Evolutionary conservation across 2,329 filamentous ascomycete species (phyloP).

Genomic region (Neopestalotiopsis sp.): DNA sequence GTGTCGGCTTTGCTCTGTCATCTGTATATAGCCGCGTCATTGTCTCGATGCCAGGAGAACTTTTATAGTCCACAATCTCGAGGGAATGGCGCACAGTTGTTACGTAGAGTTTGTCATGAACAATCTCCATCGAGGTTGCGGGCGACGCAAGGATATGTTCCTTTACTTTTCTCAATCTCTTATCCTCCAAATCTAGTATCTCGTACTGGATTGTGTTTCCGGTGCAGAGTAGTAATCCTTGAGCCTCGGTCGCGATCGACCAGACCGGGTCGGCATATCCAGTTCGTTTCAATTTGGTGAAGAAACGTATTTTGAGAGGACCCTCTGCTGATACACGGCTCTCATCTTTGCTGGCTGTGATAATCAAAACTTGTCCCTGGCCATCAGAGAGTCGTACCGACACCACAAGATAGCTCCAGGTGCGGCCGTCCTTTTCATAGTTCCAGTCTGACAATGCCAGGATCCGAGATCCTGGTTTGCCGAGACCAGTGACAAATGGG

Average conservation of each 20-base stretch:
- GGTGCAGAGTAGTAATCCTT: conserved; percentile 62
- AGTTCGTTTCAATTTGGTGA: conserved; percentile 56
- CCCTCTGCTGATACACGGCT: conserved; percentile 28
- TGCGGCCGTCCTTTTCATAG: conserved; percentile 60
- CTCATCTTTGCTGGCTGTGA: conserved; percentile 50
- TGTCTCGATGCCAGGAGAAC: conserved; percentile 39
- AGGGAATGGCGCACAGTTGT: conserved; percentile 62
- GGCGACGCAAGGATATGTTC: conserved; percentile 57
- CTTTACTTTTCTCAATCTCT: conserved; percentile 54
- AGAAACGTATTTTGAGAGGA: conserved; percentile 52
- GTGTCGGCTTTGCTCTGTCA: conserved; percentile 46
- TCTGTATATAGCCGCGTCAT: conserved; percentile 53
- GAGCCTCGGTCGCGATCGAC: conserved; percentile 59
- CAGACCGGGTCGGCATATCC: conserved; percentile 55
- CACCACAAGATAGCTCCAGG: conserved; percentile 68
- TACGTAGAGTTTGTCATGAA: conserved; percentile 54
- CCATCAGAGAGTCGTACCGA: conserved; percentile 46
- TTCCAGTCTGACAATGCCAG: conserved; percentile 69
- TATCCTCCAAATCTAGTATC: conserved; percentile 55
- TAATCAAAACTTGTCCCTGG: conserved; percentile 60
- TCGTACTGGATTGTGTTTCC: conserved; percentile 62
- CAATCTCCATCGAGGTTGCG: conserved; percentile 54
- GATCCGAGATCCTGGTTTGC: conserved; percentile 62
- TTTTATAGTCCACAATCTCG: conserved; percentile 57
- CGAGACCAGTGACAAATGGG: conserved; percentile 61